These are phyloP conservation scores for Diaporthe ilicicola DNA, from an alignment of 2,329 filamentous ascomycete genomes.

Conservation along the genomic window DNA sequence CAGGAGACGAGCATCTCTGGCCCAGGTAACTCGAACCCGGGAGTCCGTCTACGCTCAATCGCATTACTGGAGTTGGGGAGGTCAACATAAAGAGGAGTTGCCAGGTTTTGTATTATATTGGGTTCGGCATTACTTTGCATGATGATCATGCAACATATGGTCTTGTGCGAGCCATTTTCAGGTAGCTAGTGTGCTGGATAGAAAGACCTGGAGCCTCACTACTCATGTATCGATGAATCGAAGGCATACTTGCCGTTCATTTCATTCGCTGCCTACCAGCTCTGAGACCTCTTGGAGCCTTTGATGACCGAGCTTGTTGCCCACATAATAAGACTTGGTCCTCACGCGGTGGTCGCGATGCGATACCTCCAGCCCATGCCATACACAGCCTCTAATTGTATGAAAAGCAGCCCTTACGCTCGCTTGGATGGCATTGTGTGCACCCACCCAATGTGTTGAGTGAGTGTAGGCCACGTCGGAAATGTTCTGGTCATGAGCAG, in stretches of 20 bases:
- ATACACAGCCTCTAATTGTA: not conserved
- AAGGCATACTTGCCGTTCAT: not conserved
- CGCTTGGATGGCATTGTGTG: not conserved
- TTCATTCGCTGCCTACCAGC: not conserved
- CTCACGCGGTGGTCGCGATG: not conserved
- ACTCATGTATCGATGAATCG: constrained; percentile 21
- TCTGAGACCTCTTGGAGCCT: not conserved
- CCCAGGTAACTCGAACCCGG: not conserved
- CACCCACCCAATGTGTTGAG: not conserved
- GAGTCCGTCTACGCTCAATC: not conserved
- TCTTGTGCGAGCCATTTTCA: not conserved
- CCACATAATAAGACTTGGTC: too few species aligned
- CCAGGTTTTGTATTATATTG: not conserved
- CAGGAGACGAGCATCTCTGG: not conserved
- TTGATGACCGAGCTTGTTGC: not conserved
- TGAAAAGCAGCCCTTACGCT: not conserved
- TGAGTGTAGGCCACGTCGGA: too few species aligned
- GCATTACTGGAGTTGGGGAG: constrained; percentile 7
- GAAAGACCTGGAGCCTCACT: constrained; percentile 21
- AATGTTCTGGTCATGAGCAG: not conserved
- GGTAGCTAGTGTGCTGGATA: constrained; percentile 16
- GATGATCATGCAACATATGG: not conserved
- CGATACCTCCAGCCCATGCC: not conserved
- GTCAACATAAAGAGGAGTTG: constrained; percentile 2
- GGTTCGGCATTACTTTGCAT: not conserved